A percentile compares a stretch with the other conserved stretches of the same genome.
Conservation (phyloP, 2,329 filamentous ascomycete genomes). For the Xylariaceae sp. region DNA sequence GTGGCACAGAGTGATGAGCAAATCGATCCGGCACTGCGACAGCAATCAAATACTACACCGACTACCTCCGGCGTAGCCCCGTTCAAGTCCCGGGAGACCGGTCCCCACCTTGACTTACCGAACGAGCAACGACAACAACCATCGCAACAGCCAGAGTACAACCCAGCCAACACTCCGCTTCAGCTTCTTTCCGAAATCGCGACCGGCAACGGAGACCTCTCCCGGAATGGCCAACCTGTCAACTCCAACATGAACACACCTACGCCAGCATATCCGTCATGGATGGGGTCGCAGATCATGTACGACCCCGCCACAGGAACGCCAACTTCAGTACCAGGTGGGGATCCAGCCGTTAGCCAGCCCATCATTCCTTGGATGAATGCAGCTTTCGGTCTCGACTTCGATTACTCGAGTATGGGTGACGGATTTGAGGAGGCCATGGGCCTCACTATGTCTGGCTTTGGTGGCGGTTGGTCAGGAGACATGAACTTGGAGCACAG, state of each 20-base stretch:
- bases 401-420: conserved; percentile 35
- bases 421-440: conserved; percentile 43
- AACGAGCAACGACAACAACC: conserved; percentile 16
- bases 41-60: conserved; percentile 5
- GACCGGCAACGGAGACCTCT: conserved; percentile 39
- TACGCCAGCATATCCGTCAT: conserved; percentile 21
- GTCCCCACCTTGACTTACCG: neutral
- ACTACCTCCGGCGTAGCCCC: neutral
- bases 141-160: conserved; percentile 26
- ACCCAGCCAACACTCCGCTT: conserved; percentile 47
- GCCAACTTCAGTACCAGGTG: conserved; percentile 4
- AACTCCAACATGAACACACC: conserved; percentile 19
- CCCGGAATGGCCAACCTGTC: conserved; percentile 17
- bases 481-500: conserved; percentile 24
- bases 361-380: conserved; percentile 29
- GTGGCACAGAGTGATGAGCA: conserved; percentile 15
- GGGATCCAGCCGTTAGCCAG: conserved; percentile 2
- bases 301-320: conserved; percentile 28
- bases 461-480: conserved; percentile 28
- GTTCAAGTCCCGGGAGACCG: conserved; percentile 1
- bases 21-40: conserved; percentile 5
- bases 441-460: conserved; percentile 39
- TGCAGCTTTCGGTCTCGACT: conserved; percentile 27
- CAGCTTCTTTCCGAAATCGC: conserved; percentile 56
- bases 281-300: conserved; percentile 32